Percentiles rank a stretch among this genome's conserved stretches.
Evolutionary conservation across 345 rosid genomes (phyloP).

Genomic region (Raphanus raphanistrum): DNA sequence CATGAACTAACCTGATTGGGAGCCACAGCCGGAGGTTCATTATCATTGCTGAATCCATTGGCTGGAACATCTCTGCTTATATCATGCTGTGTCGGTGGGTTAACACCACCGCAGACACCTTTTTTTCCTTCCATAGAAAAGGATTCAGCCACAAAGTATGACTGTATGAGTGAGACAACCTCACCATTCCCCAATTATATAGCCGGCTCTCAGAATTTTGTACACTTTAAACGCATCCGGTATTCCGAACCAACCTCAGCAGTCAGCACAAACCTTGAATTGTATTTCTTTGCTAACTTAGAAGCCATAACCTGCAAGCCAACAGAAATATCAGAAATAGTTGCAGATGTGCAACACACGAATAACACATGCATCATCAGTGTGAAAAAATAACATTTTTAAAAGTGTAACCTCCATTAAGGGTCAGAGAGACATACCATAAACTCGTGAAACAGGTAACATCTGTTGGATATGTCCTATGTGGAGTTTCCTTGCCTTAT

Average conservation of each 20-base stretch:
- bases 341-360: neutral
- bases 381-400: neutral
- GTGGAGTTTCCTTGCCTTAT: neutral
- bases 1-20: constrained; percentile 26
- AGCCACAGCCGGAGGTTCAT: constrained; percentile 12
- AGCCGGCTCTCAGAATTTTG: neutral
- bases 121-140: neutral
- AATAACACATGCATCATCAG: neutral
- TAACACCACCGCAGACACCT: constrained; percentile 44
- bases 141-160: neutral
- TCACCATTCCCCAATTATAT: neutral
- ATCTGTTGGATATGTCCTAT: neutral
- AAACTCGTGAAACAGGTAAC: neutral
- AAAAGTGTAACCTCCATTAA: neutral
- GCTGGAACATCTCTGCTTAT: constrained; percentile 18
- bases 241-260: neutral
- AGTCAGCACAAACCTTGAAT: neutral
- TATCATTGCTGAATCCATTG: constrained; percentile 19
- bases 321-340: neutral
- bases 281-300: neutral
- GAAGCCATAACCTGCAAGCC: neutral
- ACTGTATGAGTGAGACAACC: neutral
- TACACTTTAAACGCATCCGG: neutral
- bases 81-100: constrained; percentile 26
- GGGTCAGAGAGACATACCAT: neutral